phyloP scores from a whole-genome alignment of 495 filamentous ascomycete genomes.

The Penicillium arizonense region DNA sequence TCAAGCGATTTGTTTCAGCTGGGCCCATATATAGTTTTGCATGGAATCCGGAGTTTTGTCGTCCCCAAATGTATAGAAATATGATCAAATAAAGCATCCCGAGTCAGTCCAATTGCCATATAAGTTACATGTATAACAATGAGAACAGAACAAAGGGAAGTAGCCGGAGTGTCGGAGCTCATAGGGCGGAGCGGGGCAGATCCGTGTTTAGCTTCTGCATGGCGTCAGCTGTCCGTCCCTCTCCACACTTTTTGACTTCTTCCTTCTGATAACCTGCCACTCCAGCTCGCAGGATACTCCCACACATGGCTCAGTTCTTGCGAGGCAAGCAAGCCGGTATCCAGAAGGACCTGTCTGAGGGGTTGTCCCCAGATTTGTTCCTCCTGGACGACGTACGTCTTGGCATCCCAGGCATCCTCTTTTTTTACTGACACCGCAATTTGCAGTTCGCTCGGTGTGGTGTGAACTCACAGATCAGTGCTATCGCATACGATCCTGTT shows the following conservation, averaged over 20 bases:
- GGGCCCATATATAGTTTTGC: conserved; percentile 8
- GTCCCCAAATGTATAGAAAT: neutral
- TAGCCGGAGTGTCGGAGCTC: neutral
- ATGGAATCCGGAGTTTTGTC: conserved; percentile 13
- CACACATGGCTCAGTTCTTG: conserved; percentile 75
- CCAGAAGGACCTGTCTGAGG: conserved; percentile 82
- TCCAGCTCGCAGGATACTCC: conserved; percentile 5
- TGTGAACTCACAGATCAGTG: conserved; percentile 81
- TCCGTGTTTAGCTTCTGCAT: conserved; percentile 31
- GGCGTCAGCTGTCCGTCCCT: conserved; percentile 23
- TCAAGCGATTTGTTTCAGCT: conserved; percentile 1
- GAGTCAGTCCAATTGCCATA: no score
- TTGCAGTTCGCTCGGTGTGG: conserved; percentile 74
- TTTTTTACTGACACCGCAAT: conserved; percentile 20
- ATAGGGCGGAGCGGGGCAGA: conserved; percentile 27
- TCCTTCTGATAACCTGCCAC: conserved; percentile 10
- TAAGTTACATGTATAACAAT: neutral
- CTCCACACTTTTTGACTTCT: conserved; percentile 15
- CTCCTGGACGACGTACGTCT: conserved; percentile 71
- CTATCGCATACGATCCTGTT: conserved; percentile 84
- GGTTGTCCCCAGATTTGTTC: conserved; percentile 71
- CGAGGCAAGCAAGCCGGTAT: conserved; percentile 91
- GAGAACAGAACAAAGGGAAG: neutral
- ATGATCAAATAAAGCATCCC: neutral
- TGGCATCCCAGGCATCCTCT: conserved; percentile 30